Base-by-base conservation (phyloP, 768 basidiomycete species). In the Glaciozyma martinii region DNA sequence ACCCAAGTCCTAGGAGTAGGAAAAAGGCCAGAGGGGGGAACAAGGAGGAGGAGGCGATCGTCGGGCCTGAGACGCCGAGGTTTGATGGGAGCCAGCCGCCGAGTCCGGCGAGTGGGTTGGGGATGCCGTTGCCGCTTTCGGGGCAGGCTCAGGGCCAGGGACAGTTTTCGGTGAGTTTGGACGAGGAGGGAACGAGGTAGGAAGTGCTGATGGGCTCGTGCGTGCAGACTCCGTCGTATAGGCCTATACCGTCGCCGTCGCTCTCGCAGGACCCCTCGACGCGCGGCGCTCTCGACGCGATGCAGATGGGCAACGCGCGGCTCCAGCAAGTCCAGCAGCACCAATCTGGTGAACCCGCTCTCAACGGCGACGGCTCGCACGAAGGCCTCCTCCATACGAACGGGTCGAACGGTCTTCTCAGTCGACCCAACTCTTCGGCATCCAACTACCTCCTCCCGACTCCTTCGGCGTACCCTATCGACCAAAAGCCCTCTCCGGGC, bases 391-490 rank as follows among this genome's bases (percentile, higher is more conserved):
- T 19, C 27, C n/a, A n/a, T n/a, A 1, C 19, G 37, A 56, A 56
- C n/a, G 33, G 55, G 23, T 15, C 55, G 47, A 68, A 68, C 56
- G 67, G 68, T 5, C 13, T n/a, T 33, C 27, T 49, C 33, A 66
- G 65, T 42, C 65, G 68, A 16, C 68, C 68, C 10, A 32, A 62
- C 3, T 70, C 68, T 15, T 59, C 68, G 4, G 65, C 65, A 0
- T 66, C 65, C 40, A 66, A 69, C 47, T 62, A 61, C 40, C 61
- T 60, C 56, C 12, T 29, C 25, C 56, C 56, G 15, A 47, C 5
- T 18, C 30, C 52, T 5, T 16, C 25, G 27, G 1, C 25, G 13
- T 30, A n/a, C 56, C n/a, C n/a, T 5, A 18, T 10, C 40, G 56
- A 42, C 42, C 25, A 18, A 40, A 44, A 44, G 27, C 25, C 37